These are phyloP conservation scores for Alternaria solani DNA, from an alignment of 2,329 filamentous ascomycete species.

Conservation along the genomic window DNA sequence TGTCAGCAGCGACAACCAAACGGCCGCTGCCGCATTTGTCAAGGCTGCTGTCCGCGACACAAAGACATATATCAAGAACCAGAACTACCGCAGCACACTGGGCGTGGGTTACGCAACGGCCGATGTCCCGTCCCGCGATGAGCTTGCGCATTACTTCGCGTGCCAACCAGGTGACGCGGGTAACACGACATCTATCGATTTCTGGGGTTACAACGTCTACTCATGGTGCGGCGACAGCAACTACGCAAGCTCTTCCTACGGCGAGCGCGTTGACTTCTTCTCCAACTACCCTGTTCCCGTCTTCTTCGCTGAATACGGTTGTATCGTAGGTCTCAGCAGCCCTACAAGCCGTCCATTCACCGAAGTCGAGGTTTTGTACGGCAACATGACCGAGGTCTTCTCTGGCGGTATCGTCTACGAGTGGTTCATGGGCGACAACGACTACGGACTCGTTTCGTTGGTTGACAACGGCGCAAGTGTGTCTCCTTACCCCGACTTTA, in stretches of 20 bases:
- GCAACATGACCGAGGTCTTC: constrained; percentile 85
- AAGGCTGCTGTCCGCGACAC: constrained; percentile 96
- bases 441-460: constrained; percentile 82
- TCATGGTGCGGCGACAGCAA: constrained; percentile 93
- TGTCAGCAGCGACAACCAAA: constrained; percentile 86
- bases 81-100: constrained; percentile 73
- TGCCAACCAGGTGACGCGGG: constrained; percentile 66
- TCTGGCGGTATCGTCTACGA: constrained; percentile 98
- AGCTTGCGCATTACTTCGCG: constrained; percentile 93
- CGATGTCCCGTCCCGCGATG: constrained; percentile 83
- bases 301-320: constrained; percentile 99
- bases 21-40: constrained; percentile 87
- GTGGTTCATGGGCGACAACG: constrained; percentile 91
- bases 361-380: constrained; percentile 84
- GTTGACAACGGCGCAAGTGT: constrained; percentile 64
- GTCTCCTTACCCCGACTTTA: constrained; percentile 75
- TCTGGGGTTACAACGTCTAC: constrained; percentile 99
- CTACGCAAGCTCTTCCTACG: constrained; percentile 79
- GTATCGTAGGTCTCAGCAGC: constrained; percentile 66
- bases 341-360: constrained; percentile 76
- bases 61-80: constrained; percentile 87
- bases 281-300: constrained; percentile 87
- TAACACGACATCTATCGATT: constrained; percentile 75
- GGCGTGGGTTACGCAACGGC: constrained; percentile 96
- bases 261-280: constrained; percentile 84